A percentile compares a stretch with the other conserved stretches of the same genome.
Evolutionary conservation across 2,329 filamentous ascomycete genomes (phyloP).

Genomic region (Purpureocillium takamizusanense): DNA sequence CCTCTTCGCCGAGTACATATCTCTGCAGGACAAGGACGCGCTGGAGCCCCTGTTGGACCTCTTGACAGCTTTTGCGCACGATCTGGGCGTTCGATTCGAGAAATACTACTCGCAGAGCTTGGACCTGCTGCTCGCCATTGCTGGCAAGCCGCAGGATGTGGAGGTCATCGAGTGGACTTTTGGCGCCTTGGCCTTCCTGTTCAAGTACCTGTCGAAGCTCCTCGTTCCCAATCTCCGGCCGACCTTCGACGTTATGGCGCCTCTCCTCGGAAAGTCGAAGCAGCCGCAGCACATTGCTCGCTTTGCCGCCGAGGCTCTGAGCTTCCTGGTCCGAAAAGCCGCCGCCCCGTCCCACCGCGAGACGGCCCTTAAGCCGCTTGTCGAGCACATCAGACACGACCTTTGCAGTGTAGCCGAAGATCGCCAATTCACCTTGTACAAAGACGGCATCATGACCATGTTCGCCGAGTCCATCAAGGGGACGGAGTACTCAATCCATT

Average conservation of each 20-base stretch:
- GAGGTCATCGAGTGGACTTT: constrained; percentile 98
- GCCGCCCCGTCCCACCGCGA: constrained; percentile 70
- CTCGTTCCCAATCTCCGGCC: constrained; percentile 79
- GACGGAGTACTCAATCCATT: constrained; percentile 50
- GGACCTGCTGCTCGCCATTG: constrained; percentile 66
- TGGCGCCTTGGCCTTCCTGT: constrained; percentile 84
- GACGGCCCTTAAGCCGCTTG: constrained; percentile 59
- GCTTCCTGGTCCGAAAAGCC: constrained; percentile 86
- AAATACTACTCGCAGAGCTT: constrained; percentile 75
- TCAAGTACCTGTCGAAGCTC: constrained; percentile 90
- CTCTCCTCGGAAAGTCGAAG: constrained; percentile 71
- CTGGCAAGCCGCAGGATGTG: constrained; percentile 65
- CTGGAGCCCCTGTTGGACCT: constrained; percentile 82
- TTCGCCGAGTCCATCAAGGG: constrained; percentile 74
- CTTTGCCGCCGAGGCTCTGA: constrained; percentile 91
- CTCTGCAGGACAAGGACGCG: constrained; percentile 66
- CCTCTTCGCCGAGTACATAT: constrained; percentile 65
- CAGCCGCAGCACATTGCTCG: constrained; percentile 82
- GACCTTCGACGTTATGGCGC: constrained; percentile 73
- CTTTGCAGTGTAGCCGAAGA: constrained; percentile 44
- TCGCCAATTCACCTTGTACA: constrained; percentile 59
- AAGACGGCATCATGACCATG: constrained; percentile 84
- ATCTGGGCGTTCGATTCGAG: constrained; percentile 80
- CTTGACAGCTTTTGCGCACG: constrained; percentile 90
- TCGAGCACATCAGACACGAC: constrained; percentile 64